Evolutionary conservation across 2,329 filamentous ascomycete genomes (phyloP).

Genomic region (Phialemonium atrogriseum): DNA sequence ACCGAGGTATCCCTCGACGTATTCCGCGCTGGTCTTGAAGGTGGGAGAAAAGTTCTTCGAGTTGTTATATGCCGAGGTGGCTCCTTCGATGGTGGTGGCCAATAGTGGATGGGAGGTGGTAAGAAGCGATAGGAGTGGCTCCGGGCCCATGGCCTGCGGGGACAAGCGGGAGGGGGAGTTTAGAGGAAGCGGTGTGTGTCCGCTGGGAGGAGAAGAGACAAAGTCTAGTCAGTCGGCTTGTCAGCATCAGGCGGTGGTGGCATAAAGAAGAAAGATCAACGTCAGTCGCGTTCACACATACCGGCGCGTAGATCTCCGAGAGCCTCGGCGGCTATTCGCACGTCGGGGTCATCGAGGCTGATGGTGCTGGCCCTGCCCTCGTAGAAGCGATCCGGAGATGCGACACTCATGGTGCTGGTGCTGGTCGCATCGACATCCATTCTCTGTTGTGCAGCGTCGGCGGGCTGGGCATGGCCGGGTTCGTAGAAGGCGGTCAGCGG

Average conservation of each 20-base stretch:
- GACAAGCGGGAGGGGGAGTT: conserved; percentile 26
- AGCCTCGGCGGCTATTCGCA: conserved; percentile 65
- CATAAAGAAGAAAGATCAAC: too few relatives aligned
- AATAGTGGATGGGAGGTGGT: conserved; percentile 83
- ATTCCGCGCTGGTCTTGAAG: conserved; percentile 83
- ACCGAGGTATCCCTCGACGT: conserved; percentile 80
- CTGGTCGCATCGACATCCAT: conserved; percentile 40
- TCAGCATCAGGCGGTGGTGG: neutral
- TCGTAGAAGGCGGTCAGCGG: conserved; percentile 40
- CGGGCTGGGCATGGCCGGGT: conserved; percentile 32
- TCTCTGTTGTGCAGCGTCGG: conserved; percentile 35
- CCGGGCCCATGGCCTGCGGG: conserved; percentile 34
- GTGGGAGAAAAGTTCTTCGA: conserved; percentile 87
- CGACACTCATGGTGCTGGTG: conserved; percentile 27
- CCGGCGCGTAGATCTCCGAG: conserved; percentile 67
- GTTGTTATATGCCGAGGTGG: conserved; percentile 74
- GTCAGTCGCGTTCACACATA: conserved; percentile 34
- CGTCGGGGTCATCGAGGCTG: conserved; percentile 57
- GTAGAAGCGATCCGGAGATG: conserved; percentile 36
- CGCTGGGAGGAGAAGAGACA: conserved; percentile 52
- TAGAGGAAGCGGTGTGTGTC: conserved; percentile 30
- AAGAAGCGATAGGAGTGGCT: conserved; percentile 78
- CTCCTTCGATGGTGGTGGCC: conserved; percentile 75
- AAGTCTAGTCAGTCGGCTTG: conserved; percentile 40
- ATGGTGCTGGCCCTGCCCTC: conserved; percentile 42